Base-by-base conservation (phyloP, 441 rosid species). In the Geranium incanum region DNA sequence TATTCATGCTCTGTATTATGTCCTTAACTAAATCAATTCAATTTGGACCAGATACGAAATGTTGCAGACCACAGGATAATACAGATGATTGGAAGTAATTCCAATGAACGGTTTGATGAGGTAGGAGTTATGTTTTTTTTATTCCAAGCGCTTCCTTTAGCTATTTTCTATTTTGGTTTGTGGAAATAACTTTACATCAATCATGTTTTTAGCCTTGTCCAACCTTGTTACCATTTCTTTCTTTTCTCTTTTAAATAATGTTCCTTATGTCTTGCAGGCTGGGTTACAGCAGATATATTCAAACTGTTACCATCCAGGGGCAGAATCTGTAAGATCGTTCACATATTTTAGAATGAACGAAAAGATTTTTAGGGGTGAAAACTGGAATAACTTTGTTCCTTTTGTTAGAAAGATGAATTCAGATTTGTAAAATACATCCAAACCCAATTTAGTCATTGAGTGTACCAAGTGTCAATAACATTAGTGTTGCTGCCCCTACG, bases 341-440 rank as follows among this genome's bases (percentile, higher is more conserved):
- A 87, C 86, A 50, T 86, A 79, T 84, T 86, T 84, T 81, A 82
- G 89, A 84, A 81, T 86, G 88, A 84, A 78, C 66, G 87, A 86
- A 70, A 86, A 79, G 72, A 79, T 87, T 68, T 87, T 87, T 79
- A 81, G 83, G 72, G 88, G 77, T 5, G 89, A 87, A 81, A 87
- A 87, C 81, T 86, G 88, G 92, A 86, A 86, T 83, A 86, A 86
- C 77, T 87, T 87, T 83, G 92, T 87, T 41, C 92, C 88, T 48
- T 87, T 87, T 63, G 78, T 86, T 73, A 87, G 88, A 79, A 80
- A 83, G 85, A 86, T 87, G 92, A 86, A 80, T 80, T 73, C 83
- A 68, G 82, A 86, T 74, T 75, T 81, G 81, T 87, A 81, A 76
- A 73, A 11, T n/a, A 52, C 60, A n/a, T 5, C 18, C 43, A 4